Evolutionary conservation across 257 asterid genomes (phyloP), one percentile per base, ranked within the genome.

Genomic region (Handroanthus guayacan): DNA sequence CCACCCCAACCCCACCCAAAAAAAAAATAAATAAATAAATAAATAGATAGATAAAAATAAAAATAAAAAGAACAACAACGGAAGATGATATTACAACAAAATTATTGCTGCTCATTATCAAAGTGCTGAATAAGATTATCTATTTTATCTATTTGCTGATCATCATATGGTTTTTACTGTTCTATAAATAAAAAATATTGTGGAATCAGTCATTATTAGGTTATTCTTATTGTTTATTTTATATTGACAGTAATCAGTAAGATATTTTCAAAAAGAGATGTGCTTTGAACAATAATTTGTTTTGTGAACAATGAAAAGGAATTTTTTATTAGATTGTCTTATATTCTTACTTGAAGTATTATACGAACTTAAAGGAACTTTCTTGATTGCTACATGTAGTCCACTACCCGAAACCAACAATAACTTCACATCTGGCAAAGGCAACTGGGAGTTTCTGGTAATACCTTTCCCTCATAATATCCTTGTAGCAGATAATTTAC

Each of bases 381-480:
- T 25, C 47, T 3, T 43, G 34, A 67, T 16, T 67, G 69, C 25
- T 25, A 43, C 34, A 43, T 65, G 44, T 70, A 38, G 18, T 20
- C 47, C 34, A 52, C 47, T 18, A 63, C 37, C 41, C 5, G 51
- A 37, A 80, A 57, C 38, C 64, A 43, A 55, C 10, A 5, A 62
- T 45, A 39, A 17, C 70, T 77, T 74, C 50, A 71, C 47, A 65
- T 73, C 64, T 3, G 34, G 56, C 68, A 50, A 54, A 52, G 44
- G 75, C 72, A 64, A 66, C 38, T 11, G 52, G 47, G 77, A 66
- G 45, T 1, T 64, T 72, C 37, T 61, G 57, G 62, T 51, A 66
- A 62, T 86, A 91, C 97, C 97, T 91, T 91, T 39, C 97, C 97
- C 81, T 89, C 96, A 50, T 82, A 91, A 72, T 89, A 91, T 77